Evolutionary conservation across 1,139 yeast genomes (phyloP).

Genomic region (Geotrichum reessii): DNA sequence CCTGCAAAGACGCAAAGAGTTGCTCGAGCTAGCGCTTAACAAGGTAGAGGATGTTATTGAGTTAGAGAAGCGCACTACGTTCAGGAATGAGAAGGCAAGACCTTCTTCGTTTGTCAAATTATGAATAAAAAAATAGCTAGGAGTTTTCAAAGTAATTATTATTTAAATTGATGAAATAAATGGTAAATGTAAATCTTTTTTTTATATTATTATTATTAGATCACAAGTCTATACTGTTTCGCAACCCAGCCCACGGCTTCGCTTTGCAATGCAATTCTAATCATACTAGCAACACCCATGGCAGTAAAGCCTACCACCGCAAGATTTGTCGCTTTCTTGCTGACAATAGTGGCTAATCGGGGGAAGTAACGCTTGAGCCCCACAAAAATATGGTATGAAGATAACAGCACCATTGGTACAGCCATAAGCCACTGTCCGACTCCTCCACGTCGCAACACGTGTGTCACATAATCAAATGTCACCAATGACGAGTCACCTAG

Average conservation of each 20-base stretch:
- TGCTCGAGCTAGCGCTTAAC: conserved; percentile 72
- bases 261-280: conserved; percentile 21
- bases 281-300: conserved; percentile 21
- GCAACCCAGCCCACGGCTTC: conserved; percentile 26
- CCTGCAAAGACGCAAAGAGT: conserved; percentile 84
- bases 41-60: conserved; percentile 87
- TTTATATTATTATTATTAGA: too few relatives aligned
- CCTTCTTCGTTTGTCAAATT: background rate
- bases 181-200: conserved; percentile 10
- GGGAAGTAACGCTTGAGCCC: conserved; percentile 40
- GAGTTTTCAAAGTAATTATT: background rate
- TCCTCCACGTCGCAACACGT: conserved; percentile 34
- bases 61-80: conserved; percentile 43
- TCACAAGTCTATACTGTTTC: conserved; percentile 19
- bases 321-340: background rate
- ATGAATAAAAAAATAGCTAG: background rate
- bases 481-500: conserved; percentile 65
- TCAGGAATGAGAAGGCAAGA: background rate
- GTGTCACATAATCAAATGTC: conserved; percentile 49
- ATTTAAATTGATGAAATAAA: background rate
- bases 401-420: conserved; percentile 29
- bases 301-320: conserved; percentile 9
- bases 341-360: conserved; percentile 6
- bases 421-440: conserved; percentile 29
- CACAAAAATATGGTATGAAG: conserved; percentile 40